Evolutionary conservation across 1,284 basidiomycete genomes (phyloP), one percentile per base, ranked within the genome.

Genomic region (Microbotryum scabiosae): DNA sequence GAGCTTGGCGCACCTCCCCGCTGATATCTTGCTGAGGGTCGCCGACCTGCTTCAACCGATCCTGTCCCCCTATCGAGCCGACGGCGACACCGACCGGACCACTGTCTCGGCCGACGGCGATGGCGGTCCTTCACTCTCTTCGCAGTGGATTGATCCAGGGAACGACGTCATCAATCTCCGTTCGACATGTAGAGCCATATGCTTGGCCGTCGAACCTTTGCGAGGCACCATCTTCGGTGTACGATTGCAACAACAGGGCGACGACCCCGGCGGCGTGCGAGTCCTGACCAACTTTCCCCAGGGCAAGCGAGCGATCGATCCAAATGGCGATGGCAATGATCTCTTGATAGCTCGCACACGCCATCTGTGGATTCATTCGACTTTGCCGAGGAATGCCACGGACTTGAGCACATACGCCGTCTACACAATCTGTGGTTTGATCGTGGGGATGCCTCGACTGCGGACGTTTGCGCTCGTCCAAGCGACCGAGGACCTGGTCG

Each of bases 1-100:
- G 36, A 41, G 36, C 20, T 52, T 63, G 47, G 54, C 54, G 10
- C 32, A 26, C 18, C 57, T 63, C 1, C 61, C 61, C 1, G 23
- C 32, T 50, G 61, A 63, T 28, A 50, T 63, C 21, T 54, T 63
- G 41, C 30, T 36, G 18, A 50, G 50, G 6, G 44, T 63, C 47
- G 57, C 32, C 25, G 46, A 59, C 8, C 32, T 53, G 28, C 28
- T 59, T 47, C 16, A 53, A 14, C 61, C 61, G 2, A 7, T 18
- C 23, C 4, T 59, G 23, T 23, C n/a, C 10, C 50, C 49, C 5
- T 49, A 26, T 23, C 18, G 23, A 25, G 12, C 47, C 47, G 12
- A n/a, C 23, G 20, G n/a, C 18, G 28, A 43, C 32, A 47, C 14
- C 36, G 36, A 18, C 36, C 9, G 36, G 36, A 16, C 12, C 3